Base-by-base conservation (phyloP, 2,329 filamentous ascomycete species). In the Colletotrichum eremochloae region DNA sequence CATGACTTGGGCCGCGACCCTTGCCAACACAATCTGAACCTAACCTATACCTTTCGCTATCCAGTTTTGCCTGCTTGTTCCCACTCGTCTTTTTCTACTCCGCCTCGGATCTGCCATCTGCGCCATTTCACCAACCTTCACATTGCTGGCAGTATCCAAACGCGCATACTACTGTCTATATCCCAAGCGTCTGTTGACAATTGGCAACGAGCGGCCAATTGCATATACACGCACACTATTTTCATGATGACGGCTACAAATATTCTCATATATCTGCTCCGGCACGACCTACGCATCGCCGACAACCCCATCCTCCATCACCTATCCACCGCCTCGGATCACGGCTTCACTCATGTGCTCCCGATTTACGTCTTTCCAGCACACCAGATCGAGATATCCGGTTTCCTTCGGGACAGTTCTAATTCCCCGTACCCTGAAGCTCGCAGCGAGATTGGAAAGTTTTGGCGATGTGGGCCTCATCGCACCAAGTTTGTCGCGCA, bases 291-390 rank as follows among this genome's bases (percentile, higher is more conserved):
- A 29, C 91, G 94, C 72, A 84, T 93, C 36, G 85, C 88, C 38
- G 93, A 96, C 81, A 95, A 95, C 77, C 93, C 93, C 0, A 86
- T 95, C 53, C 86, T 96, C 29, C 86, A 94, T 77, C 86, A 81
- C 76, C 83, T 88, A 62, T 83, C 83, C 71, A 89, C 83, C 74
- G 80, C 71, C 79, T 80, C 81, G 24, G 81, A 86, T 31, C 87
- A 89, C 78, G 85, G 84, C 5, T 90, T 87, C 76, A 93, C 91
- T 1, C 92, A 95, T 78, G 79, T 95, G 1, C 84, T 96, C 1
- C 93, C 93, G 9, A 81, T 94, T 52, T 94, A 91, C 77, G 83
- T 94, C 29, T 90, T 95, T 63, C 85, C 90, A 0, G 88, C 92
- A 3, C 86, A 93, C 63, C 93, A 96, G 76, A 83, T 95, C 31